Conservation (phyloP, 2,329 filamentous ascomycete genomes). For the Fusarium transvaalense region DNA sequence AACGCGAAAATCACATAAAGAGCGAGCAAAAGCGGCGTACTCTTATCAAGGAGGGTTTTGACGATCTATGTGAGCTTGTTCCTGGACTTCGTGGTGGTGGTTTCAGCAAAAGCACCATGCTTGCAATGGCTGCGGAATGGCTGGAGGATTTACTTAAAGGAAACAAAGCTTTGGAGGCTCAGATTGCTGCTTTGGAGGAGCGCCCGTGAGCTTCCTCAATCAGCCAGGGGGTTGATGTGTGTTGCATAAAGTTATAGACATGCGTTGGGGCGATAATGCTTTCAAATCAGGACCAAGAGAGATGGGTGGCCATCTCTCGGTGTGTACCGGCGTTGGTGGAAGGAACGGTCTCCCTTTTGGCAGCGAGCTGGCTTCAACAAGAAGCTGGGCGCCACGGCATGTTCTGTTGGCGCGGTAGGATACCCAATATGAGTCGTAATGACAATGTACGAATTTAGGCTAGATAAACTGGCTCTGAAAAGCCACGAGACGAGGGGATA, state of each 20-base stretch:
- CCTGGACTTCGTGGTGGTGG: slow-evolving; percentile 79
- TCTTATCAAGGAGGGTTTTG: slow-evolving; percentile 84
- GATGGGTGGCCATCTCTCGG: slow-evolving; percentile 30
- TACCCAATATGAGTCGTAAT: slow-evolving; percentile 42
- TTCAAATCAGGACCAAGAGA: slow-evolving; percentile 23
- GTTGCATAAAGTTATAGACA: slow-evolving; percentile 31
- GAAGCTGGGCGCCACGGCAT: slow-evolving; percentile 22
- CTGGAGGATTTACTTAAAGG: slow-evolving; percentile 78
- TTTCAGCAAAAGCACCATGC: slow-evolving; percentile 85
- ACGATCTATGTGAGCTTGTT: slow-evolving; percentile 81
- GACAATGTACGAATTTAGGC: slow-evolving; percentile 22
- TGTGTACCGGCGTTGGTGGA: slow-evolving; percentile 43
- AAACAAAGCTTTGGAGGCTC: slow-evolving; percentile 71
- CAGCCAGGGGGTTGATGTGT: not conserved
- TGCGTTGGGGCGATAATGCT: slow-evolving; percentile 28
- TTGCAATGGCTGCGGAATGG: slow-evolving; percentile 81
- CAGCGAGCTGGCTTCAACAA: slow-evolving; percentile 17
- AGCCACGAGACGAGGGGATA: slow-evolving; percentile 8
- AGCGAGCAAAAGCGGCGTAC: slow-evolving; percentile 90
- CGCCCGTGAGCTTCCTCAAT: slow-evolving; percentile 21
- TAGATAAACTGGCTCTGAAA: slow-evolving; percentile 30
- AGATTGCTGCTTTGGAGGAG: slow-evolving; percentile 59
- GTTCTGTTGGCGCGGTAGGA: slow-evolving; percentile 31
- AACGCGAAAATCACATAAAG: slow-evolving; percentile 86
- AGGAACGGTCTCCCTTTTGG: slow-evolving; percentile 18